Base-by-base conservation (phyloP, 2,329 filamentous ascomycete genomes). In the Penicillium capsulatum region DNA sequence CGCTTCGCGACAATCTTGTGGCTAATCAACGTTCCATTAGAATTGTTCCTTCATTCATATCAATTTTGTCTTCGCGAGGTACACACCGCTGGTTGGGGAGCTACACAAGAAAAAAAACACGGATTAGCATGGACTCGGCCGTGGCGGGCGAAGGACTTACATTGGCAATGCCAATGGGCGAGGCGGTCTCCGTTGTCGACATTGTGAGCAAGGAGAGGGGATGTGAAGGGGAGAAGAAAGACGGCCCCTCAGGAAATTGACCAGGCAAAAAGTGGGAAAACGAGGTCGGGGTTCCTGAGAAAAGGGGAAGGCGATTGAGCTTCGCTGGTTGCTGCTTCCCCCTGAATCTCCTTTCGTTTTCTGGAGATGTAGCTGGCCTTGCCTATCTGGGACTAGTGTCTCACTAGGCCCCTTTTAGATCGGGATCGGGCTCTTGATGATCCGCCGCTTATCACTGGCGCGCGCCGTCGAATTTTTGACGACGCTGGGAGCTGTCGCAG, bases 1-100 rank as follows among this genome's bases (percentile, higher is more conserved):
- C 94, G 84, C 72, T 82, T 83, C 48, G 80, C 80, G 59, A 84
- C 80, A 63, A 84, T 84, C 72, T 83, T 83, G 74, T 83, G 80
- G 61, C 78, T 80, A 57, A 48, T 50, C 40, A 50, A 45, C 44
- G 43, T 36, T 45, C 37, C 29, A 55, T 61, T 53, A 62, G 53
- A 42, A 48, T 34, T 26, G 28, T 40, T 31, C 31, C 38, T 37
- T 34, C 27, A 37, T 31, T 34, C 34, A 30, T 26, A 19, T 46
- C 24, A 37, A 40, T 42, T 40, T 36, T 24, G 31, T 22, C 10
- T 29, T 16, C 30, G 22, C n/a, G 81, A 49, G 76, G 77, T 62
- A 58, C 65, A 61, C 72, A 80, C 76, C 79, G 76, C 73, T 84
- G 80, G 69, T 84, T 84, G 58, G 80, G 80, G 58, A 84, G 72